phyloP scores from a whole-genome alignment of 2,329 filamentous ascomycete species.

The Aureobasidium sp. region DNA sequence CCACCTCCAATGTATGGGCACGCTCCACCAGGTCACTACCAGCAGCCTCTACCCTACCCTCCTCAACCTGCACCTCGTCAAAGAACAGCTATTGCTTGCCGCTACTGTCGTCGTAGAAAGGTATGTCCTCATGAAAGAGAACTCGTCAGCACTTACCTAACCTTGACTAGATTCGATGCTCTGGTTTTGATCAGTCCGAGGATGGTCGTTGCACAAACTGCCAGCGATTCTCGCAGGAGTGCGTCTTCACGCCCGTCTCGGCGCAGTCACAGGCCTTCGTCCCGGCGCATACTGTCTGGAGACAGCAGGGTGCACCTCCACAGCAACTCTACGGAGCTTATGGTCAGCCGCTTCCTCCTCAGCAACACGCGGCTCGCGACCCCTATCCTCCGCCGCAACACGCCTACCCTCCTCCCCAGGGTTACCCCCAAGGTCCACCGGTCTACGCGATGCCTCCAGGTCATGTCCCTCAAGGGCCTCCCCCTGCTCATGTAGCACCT shows the following conservation, averaged over 20 bases:
- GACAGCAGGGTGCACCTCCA: slow-evolving; percentile 33
- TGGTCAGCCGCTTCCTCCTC: slow-evolving; percentile 40
- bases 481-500: neutral
- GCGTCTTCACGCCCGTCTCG: slow-evolving; percentile 68
- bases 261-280: slow-evolving; percentile 68
- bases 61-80: slow-evolving; percentile 49
- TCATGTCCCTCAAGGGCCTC: neutral
- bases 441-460: slow-evolving; percentile 8
- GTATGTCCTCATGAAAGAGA: slow-evolving; percentile 25
- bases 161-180: slow-evolving; percentile 59
- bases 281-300: slow-evolving; percentile 59
- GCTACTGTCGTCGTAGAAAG: slow-evolving; percentile 53
- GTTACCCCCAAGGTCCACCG: slow-evolving; percentile 7
- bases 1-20: slow-evolving; percentile 37
- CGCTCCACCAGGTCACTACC: slow-evolving; percentile 29
- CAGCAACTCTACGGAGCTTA: slow-evolving; percentile 43
- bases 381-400: slow-evolving; percentile 19
- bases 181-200: slow-evolving; percentile 62
- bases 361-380: slow-evolving; percentile 20
- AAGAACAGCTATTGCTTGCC: slow-evolving; percentile 52
- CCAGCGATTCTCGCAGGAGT: slow-evolving; percentile 65
- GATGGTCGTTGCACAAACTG: slow-evolving; percentile 68
- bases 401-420: slow-evolving; percentile 11
- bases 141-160: neutral
- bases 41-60: slow-evolving; percentile 33